phyloP scores from a whole-genome alignment of 78 protist genomes.

The Dictyostelium purpureum region DNA sequence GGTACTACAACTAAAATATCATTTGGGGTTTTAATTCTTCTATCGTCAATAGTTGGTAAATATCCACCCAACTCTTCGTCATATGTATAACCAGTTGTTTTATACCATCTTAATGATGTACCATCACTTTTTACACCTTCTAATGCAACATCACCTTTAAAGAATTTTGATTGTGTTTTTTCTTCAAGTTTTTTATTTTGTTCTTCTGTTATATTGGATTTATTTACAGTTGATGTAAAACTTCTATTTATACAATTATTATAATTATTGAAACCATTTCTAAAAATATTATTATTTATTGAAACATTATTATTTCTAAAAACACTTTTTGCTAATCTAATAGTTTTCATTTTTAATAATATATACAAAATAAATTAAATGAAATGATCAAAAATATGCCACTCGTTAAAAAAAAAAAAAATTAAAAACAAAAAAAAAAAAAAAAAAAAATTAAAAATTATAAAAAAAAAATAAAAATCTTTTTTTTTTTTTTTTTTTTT shows the following conservation, averaged over 20 bases:
- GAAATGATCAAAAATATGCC: neutral
- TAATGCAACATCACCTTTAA: conserved; percentile 20
- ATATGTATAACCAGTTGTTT: conserved; percentile 8
- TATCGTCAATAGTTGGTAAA: conserved; percentile 40
- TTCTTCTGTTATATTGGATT: neutral
- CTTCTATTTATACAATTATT: neutral
- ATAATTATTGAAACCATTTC: neutral
- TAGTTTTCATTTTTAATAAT: neutral
- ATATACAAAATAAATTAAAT: neutral
- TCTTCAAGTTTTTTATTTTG: neutral
- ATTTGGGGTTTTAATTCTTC: conserved; percentile 41
- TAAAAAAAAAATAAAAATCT: neutral
- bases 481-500: too few species aligned
- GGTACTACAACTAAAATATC: conserved; percentile 25
- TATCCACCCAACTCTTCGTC: neutral
- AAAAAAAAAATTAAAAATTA: neutral
- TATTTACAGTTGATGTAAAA: neutral
- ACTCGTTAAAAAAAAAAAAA: neutral
- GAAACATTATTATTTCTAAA: neutral
- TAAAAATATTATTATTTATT: too few species aligned
- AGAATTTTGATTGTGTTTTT: neutral
- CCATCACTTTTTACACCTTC: conserved; percentile 56
- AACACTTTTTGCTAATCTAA: neutral
- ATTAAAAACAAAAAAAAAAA: neutral
- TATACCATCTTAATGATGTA: conserved; percentile 72